Conservation (phyloP, 257 asterid genomes). For the Ligustrum vulgare region DNA sequence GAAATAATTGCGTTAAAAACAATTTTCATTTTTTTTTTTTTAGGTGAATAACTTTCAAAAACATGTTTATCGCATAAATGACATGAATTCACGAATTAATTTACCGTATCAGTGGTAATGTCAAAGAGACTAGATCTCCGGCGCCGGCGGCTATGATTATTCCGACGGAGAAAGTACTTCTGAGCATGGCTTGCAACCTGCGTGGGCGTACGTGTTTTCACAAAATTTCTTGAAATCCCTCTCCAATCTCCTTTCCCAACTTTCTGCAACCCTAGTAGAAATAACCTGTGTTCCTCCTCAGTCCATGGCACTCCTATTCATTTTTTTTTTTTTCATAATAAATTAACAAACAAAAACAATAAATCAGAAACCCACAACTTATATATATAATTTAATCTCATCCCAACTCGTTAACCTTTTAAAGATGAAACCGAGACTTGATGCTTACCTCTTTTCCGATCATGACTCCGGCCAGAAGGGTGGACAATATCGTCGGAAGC, state of each 20-base stretch:
- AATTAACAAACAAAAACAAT: not conserved
- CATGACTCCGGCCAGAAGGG: constrained; percentile 77
- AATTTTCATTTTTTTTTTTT: too few species aligned
- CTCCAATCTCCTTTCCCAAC: constrained; percentile 99
- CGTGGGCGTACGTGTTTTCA: constrained; percentile 89
- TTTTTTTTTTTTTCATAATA: not conserved
- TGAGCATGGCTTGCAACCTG: constrained; percentile 99
- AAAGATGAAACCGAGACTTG: not conserved
- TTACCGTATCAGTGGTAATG: constrained; percentile 79
- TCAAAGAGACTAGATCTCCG: constrained; percentile 97
- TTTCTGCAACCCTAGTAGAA: constrained; percentile 78
- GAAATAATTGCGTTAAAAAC: too few species aligned
- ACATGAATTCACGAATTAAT: not conserved
- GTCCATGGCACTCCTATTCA: constrained; percentile 89
- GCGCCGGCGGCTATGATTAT: constrained; percentile 75
- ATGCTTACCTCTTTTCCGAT: constrained; percentile 76
- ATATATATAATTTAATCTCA: not conserved
- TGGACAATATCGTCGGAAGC: constrained; percentile 96
- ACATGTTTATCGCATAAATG: not conserved
- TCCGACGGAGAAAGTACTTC: constrained; percentile 88
- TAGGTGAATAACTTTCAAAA: too few species aligned
- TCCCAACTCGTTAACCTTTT: not conserved
- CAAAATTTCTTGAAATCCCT: constrained; percentile 93
- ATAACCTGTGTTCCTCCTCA: constrained; percentile 88
- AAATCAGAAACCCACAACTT: too few species aligned